phyloP scores from a whole-genome alignment of 768 basidiomycete species.

The Rhizopogon sp. region DNA sequence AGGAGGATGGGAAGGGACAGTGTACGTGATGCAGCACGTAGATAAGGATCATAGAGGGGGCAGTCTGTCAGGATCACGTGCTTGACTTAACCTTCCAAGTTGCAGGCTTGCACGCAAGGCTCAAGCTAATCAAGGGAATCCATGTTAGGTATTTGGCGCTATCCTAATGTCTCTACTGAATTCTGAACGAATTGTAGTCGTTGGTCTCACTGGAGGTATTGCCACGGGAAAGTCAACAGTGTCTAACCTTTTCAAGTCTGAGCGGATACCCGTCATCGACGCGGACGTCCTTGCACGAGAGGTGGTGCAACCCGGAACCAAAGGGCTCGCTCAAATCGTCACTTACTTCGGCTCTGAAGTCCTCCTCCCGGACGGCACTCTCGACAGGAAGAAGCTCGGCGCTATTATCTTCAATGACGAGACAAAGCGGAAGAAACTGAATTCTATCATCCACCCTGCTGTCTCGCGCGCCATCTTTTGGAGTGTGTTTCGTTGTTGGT shows the following conservation, averaged over 20 bases:
- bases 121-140: not conserved
- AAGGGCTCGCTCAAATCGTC: constrained; percentile 62
- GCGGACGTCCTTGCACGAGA: constrained; percentile 86
- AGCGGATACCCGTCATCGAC: constrained; percentile 80
- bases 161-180: not conserved
- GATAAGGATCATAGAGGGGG: no score
- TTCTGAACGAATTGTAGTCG: constrained; percentile 43
- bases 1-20: no score
- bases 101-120: no score
- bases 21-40: no score
- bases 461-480: constrained; percentile 76
- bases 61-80: no score
- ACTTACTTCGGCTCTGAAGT: constrained; percentile 67
- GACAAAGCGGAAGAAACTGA: constrained; percentile 64
- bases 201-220: constrained; percentile 95
- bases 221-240: constrained; percentile 97
- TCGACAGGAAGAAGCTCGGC: constrained; percentile 84
- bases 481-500: constrained; percentile 65
- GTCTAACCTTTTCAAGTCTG: constrained; percentile 61
- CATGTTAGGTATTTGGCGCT: not conserved
- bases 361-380: constrained; percentile 58
- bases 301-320: constrained; percentile 81
- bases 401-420: constrained; percentile 80
- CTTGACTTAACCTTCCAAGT: no score
- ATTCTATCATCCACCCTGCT: constrained; percentile 86